Evolutionary conservation across 345 rosid genomes (phyloP), one percentile per base, ranked within the genome.

Genomic region (Citrus hindsii): DNA sequence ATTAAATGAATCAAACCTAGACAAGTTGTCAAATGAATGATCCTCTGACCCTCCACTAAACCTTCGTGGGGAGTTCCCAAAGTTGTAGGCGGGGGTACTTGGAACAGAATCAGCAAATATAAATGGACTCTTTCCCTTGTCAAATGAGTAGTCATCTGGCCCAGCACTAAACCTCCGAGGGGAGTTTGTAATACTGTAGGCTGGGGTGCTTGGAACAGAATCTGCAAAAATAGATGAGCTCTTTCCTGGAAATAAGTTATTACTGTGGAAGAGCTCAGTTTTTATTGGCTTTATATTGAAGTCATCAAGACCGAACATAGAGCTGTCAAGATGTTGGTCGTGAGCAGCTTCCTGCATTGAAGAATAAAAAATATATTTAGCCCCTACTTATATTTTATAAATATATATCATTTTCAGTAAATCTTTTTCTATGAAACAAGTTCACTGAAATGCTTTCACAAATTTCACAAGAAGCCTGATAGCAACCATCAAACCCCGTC

Each of bases 1-100:
- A 82, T 85, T 84, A 84, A 90, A 91, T 10, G 97, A 92, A 82
- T 93, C 99, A 4, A 89, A 95, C 82, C 96, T 87, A 28, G 95
- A 91, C 87, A 94, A 92, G 86, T 85, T 88, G 89, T 92, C 93
- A 71, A 89, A 84, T 55, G 94, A 88, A 79, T 76, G 86, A 65
- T 89, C 91, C 60, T 88, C 87, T 30, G 82, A 63, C 22, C 84
- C 91, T 66, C 78, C 89, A 74, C 84, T 77, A 16, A 84, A 84
- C 53, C 79, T 82, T 65, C 71, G 79, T 30, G 90, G 85, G 58
- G 91, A 82, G 83, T 75, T 83, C 51, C 83, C 84, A 65, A 82
- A 78, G 79, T 84, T 87, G 77, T 89, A 88, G 28, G 87, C 90
- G 2, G 95, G 95, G 69, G 93, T 93, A 83, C 94, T 77, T 70